Evolutionary conservation across 2,329 filamentous ascomycete species (phyloP), one percentile per base, ranked within the genome.

Genomic region (Fusarium sp.): DNA sequence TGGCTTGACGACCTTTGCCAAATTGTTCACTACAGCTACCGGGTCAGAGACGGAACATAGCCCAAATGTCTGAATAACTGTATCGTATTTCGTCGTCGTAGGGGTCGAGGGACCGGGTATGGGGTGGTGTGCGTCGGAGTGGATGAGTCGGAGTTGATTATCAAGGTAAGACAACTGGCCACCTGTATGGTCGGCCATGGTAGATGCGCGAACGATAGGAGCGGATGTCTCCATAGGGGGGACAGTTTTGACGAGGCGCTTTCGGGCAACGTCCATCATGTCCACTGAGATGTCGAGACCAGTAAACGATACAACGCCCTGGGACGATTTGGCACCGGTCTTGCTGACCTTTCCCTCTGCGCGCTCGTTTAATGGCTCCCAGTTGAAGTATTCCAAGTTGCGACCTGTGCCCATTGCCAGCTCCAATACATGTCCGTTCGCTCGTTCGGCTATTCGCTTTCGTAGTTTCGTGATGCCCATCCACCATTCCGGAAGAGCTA

Each of bases 51-150:
- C 87, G 70, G 85, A 88, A 77, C 88, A 90, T 26, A 90, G 82
- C 6, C 87, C 88, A 77, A 90, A 90, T 0, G 87, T 89, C 73
- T 90, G 87, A 30, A 90, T 74, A 37, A 90, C 79, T 3, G 87
- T 89, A 77, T 90, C 88, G 78, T 90, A 90, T 65, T 82, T 82
- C 7, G 74, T 44, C 78, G 78, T 73, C 62, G 79, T 43, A 73
- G 79, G n/a, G 73, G 79, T 28, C 51, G 70, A 40, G 11, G 56
- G 50, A 11, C 59, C 56, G 37, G 84, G 83, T 2, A 87, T 76
- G 0, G 77, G 69, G 33, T 77, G 66, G 62, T 83, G 81, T 5
- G 83, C 84, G 67, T 88, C 85, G 43, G 78, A 81, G 68, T 81
- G 76, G 47, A 86, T 73, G 37, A 87, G 73, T n/a, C 84, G 80